Conservation (phyloP, 2,329 filamentous ascomycete species). For the Aspergillus transmontanensis region DNA sequence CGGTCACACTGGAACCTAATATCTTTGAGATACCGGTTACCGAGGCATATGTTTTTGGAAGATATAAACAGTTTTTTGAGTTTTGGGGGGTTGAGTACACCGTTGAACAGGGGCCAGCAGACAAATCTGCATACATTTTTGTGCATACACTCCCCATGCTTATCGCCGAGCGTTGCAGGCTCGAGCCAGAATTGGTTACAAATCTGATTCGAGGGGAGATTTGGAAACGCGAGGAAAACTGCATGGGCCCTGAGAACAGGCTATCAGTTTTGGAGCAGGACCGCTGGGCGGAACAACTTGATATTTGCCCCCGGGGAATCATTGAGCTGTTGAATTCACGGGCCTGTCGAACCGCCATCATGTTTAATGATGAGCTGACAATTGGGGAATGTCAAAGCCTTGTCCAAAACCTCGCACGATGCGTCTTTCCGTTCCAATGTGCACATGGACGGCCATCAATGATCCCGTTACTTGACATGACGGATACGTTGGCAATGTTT, state of each 20-base stretch:
- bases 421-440: constrained; percentile 53
- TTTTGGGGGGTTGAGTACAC: constrained; percentile 75
- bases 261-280: neutral
- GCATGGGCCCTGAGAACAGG: constrained; percentile 9
- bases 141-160: constrained; percentile 67
- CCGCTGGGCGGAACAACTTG: constrained; percentile 64
- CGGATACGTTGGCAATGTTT: neutral
- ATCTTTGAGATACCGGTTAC: constrained; percentile 64
- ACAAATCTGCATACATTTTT: constrained; percentile 37
- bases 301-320: constrained; percentile 72
- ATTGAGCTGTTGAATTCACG: constrained; percentile 62
- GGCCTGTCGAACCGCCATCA: constrained; percentile 52
- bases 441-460: constrained; percentile 54
- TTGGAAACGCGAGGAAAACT: constrained; percentile 64
- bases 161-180: constrained; percentile 74
- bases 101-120: constrained; percentile 29
- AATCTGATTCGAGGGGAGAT: constrained; percentile 74
- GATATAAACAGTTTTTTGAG: constrained; percentile 60
- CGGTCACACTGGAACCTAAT: constrained; percentile 49
- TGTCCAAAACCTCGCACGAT: constrained; percentile 41
- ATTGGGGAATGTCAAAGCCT: constrained; percentile 42
- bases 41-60: constrained; percentile 63
- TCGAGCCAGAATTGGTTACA: constrained; percentile 71
- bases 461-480: constrained; percentile 45
- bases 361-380: constrained; percentile 52